A percentile compares a stretch with the other conserved stretches of the same genome.
Evolutionary conservation across 2,329 filamentous ascomycete genomes (phyloP).

Genomic region (Rhytidhysteron rufulum): DNA sequence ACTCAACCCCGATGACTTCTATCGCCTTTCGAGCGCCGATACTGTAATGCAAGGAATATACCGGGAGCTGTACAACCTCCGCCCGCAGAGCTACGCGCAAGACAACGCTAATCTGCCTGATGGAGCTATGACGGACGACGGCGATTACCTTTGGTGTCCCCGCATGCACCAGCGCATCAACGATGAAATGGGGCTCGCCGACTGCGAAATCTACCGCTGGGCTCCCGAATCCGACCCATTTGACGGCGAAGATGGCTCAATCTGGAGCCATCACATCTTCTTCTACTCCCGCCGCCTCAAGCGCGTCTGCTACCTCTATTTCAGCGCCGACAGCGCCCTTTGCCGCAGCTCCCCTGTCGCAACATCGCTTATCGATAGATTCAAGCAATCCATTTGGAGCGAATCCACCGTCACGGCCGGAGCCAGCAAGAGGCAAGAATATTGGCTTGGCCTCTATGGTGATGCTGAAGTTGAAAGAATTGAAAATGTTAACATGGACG

Average conservation of each 20-base stretch:
- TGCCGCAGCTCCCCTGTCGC: conserved; percentile 55
- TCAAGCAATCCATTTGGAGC: conserved; percentile 41
- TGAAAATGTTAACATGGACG: too few relatives aligned
- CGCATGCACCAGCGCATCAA: conserved; percentile 91
- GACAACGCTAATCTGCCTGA: conserved; percentile 38
- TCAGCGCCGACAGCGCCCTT: conserved; percentile 80
- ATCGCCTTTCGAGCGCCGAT: conserved; percentile 73
- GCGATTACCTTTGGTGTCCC: conserved; percentile 71
- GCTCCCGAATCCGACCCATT: conserved; percentile 86
- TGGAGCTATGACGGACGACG: conserved; percentile 46
- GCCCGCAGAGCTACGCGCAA: conserved; percentile 55
- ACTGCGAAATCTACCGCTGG: conserved; percentile 88
- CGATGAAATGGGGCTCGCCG: conserved; percentile 86
- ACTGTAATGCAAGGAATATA: conserved; percentile 84
- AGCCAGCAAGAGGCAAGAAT: conserved; percentile 76
- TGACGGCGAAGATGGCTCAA: conserved; percentile 84
- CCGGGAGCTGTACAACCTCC: conserved; percentile 80
- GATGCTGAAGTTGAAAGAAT: conserved; percentile 45
- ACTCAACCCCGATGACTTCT: conserved; percentile 84
- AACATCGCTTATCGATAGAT: conserved; percentile 32
- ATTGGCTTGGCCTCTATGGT: conserved; percentile 69
- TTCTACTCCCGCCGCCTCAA: conserved; percentile 94
- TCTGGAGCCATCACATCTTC: conserved; percentile 96
- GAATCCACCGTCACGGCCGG: conserved; percentile 50
- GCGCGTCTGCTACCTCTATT: conserved; percentile 88